A percentile compares a stretch with the other conserved stretches of the same genome.
phyloP scores from a whole-genome alignment of 345 rosid genomes.

The Euclidium syriacum region DNA sequence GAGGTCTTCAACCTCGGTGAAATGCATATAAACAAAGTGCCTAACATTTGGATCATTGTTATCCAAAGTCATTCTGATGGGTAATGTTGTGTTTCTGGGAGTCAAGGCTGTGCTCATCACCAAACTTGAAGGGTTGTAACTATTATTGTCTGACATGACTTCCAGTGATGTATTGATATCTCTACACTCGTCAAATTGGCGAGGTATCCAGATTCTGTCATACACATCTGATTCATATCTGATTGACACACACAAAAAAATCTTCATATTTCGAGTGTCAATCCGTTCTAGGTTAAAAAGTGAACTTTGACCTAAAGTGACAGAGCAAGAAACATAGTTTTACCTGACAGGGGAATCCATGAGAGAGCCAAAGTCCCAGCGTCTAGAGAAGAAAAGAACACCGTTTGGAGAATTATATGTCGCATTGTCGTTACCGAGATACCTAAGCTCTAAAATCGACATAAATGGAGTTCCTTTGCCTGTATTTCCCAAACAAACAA shows the following conservation, averaged over 20 bases:
- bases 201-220: constrained; percentile 38
- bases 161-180: constrained; percentile 8
- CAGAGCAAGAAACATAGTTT: not conserved
- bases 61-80: not conserved
- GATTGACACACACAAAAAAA: not conserved
- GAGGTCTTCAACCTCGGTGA: constrained; percentile 40
- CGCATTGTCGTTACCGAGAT: constrained; percentile 3
- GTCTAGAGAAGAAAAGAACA: constrained; percentile 23
- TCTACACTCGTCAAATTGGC: not conserved
- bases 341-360: constrained; percentile 18
- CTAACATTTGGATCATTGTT: not conserved
- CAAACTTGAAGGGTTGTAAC: constrained; percentile 18
- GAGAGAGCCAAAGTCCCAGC: constrained; percentile 24
- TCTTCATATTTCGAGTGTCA: too few species aligned
- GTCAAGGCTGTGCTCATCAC: constrained; percentile 35
- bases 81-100: constrained; percentile 21
- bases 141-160: not conserved
- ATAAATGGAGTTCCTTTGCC: constrained; percentile 41
- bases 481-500: constrained; percentile 39
- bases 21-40: constrained; percentile 39
- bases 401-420: constrained; percentile 19
- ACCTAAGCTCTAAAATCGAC: constrained; percentile 44
- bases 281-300: not conserved
- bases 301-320: not conserved
- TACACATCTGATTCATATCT: constrained; percentile 37